Percentiles rank a stretch among this genome's conserved stretches.
phyloP scores from a whole-genome alignment of 371 early-diverging fungal species.

The Umbelopsis sp. region DNA sequence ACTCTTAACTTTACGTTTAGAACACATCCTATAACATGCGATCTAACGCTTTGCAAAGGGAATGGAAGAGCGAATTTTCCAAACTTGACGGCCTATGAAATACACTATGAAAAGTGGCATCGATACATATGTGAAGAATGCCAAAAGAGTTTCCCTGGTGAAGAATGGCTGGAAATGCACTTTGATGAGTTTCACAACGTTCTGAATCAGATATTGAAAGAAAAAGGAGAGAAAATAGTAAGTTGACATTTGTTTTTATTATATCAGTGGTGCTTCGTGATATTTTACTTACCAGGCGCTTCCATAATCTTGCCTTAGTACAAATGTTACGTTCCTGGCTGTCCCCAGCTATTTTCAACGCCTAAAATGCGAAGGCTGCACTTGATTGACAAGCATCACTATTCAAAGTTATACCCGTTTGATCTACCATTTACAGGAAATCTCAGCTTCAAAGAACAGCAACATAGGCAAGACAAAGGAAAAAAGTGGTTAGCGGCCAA shows the following conservation, averaged over 20 bases:
- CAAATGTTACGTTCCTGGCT: slow-evolving; percentile 73
- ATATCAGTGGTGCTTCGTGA: too few relatives aligned
- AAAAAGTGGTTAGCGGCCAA: background rate
- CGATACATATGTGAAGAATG: slow-evolving; percentile 57
- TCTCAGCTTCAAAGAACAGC: slow-evolving; percentile 41
- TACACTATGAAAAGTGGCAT: slow-evolving; percentile 62
- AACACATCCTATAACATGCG: slow-evolving; percentile 30
- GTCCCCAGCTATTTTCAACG: slow-evolving; percentile 50
- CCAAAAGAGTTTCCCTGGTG: slow-evolving; percentile 52
- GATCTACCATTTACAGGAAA: slow-evolving; percentile 60
- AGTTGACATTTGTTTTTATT: slow-evolving; percentile 1
- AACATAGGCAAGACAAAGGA: slow-evolving; percentile 15
- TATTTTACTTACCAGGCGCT: too few relatives aligned
- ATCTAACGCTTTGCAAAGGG: slow-evolving; percentile 30
- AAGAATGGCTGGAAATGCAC: slow-evolving; percentile 58
- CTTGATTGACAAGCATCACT: slow-evolving; percentile 69
- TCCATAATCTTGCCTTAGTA: slow-evolving; percentile 42
- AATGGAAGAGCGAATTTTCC: slow-evolving; percentile 33
- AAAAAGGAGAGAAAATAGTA: slow-evolving; percentile 67
- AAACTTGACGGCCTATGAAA: slow-evolving; percentile 48
- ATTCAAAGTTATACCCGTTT: slow-evolving; percentile 69
- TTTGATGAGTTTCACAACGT: slow-evolving; percentile 60
- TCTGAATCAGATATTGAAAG: slow-evolving; percentile 50
- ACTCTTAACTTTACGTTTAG: background rate
- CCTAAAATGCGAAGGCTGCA: slow-evolving; percentile 63